Evolutionary conservation across 106 monocot species (phyloP).

Genomic region (Dendrobium huoshanense): DNA sequence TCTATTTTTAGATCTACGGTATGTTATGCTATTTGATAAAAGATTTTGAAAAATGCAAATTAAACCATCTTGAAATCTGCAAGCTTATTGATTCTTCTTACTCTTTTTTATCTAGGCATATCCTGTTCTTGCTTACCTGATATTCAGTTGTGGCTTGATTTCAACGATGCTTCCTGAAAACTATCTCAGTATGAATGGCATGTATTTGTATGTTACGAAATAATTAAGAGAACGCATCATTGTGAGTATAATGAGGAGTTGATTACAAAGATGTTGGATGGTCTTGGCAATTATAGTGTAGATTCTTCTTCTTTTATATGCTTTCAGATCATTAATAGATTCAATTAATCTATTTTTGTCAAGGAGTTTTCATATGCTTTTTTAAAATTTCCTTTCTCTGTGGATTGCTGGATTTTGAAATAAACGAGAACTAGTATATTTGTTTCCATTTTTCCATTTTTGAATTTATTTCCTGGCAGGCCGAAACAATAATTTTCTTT

Average conservation of each 20-base stretch:
- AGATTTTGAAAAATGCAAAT: background rate
- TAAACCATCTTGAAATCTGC: background rate
- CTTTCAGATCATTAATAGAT: background rate
- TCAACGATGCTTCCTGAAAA: background rate
- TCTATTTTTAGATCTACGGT: background rate
- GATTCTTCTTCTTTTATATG: background rate
- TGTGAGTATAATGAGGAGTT: background rate
- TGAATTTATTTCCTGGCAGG: background rate
- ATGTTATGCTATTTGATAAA: background rate
- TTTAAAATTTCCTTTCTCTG: background rate
- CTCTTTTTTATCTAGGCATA: background rate
- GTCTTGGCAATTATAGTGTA: background rate
- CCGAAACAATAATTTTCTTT: background rate
- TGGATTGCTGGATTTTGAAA: background rate
- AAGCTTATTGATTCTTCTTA: background rate
- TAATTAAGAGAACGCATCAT: background rate
- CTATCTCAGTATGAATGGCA: background rate
- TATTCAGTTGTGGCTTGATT: background rate
- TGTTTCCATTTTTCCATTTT: background rate
- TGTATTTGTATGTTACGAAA: too few species aligned
- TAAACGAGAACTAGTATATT: background rate
- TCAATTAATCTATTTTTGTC: background rate
- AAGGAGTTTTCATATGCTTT: background rate
- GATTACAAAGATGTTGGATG: background rate
- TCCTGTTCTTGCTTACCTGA: background rate